Conservation (phyloP, 1,139 yeast species). For the Casaregolazyma suthepensis region DNA sequence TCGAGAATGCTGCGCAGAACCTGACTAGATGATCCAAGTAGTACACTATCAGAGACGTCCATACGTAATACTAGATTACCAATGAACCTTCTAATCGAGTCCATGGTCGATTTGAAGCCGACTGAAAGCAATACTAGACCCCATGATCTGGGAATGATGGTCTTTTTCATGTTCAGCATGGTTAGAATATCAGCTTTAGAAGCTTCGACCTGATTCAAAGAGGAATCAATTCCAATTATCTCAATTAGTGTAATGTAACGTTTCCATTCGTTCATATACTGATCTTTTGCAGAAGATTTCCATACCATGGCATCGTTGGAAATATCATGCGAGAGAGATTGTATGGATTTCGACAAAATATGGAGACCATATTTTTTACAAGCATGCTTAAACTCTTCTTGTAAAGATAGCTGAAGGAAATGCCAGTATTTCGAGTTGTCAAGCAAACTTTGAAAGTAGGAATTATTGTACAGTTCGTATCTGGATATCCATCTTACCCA, state of each 20-base stretch:
- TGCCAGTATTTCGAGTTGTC: constrained; percentile 50
- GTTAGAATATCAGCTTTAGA: constrained; percentile 59
- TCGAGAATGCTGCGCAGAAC: constrained; percentile 54
- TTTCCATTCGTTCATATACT: constrained; percentile 56
- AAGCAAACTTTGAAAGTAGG: constrained; percentile 35
- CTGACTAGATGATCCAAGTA: constrained; percentile 44
- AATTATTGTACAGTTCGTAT: constrained; percentile 19
- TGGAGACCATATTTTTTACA: constrained; percentile 68
- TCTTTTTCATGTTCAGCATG: constrained; percentile 46
- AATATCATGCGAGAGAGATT: constrained; percentile 38
- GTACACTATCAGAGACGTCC: constrained; percentile 40
- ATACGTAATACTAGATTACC: constrained; percentile 52
- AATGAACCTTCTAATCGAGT: constrained; percentile 65
- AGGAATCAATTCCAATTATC: constrained; percentile 76
- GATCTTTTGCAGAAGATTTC: constrained; percentile 32
- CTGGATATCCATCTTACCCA: constrained; percentile 26
- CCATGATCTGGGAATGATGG: constrained; percentile 62
- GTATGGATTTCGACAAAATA: constrained; percentile 57
- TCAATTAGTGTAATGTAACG: constrained; percentile 70
- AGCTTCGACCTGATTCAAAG: constrained; percentile 80
- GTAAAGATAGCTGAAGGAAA: constrained; percentile 50
- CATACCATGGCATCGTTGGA: constrained; percentile 40
- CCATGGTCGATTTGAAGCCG: constrained; percentile 74
- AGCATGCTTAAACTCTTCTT: constrained; percentile 51
- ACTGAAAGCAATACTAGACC: constrained; percentile 65